phyloP scores from a whole-genome alignment of 768 basidiomycete genomes.

The Mycena olivaceomarginata region DNA sequence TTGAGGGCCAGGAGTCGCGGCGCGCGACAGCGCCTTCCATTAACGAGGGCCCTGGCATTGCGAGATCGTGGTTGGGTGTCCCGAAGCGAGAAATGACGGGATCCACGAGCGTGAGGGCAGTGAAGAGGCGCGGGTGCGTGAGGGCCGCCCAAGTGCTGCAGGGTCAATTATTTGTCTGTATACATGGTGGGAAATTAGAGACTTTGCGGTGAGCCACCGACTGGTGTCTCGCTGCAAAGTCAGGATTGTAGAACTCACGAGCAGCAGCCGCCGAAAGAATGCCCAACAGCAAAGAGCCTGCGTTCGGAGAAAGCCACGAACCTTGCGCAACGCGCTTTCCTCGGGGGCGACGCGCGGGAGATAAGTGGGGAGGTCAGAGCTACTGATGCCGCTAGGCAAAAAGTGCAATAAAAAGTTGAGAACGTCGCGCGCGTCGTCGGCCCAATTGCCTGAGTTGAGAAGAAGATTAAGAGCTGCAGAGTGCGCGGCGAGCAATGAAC shows the following conservation, averaged over 20 bases:
- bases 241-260: conserved; percentile 67
- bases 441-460: conserved; percentile 79
- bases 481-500: conserved; percentile 47
- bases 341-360: conserved; percentile 68
- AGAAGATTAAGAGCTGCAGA: neutral
- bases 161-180: neutral
- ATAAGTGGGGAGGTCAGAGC: conserved; percentile 68
- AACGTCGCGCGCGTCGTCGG: conserved; percentile 86
- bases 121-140: conserved; percentile 79
- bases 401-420: conserved; percentile 84
- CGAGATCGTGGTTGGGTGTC: conserved; percentile 43
- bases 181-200: too few species aligned
- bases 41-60: conserved; percentile 46
- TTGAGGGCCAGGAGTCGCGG: conserved; percentile 78
- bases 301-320: conserved; percentile 70
- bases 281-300: conserved; percentile 83
- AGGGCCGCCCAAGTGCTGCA: conserved; percentile 79
- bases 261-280: conserved; percentile 90
- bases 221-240: too few species aligned
- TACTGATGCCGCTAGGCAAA: conserved; percentile 66
- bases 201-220: too few species aligned
- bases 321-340: conserved; percentile 64
- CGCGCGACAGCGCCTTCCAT: conserved; percentile 72
- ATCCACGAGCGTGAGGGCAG: conserved; percentile 84
- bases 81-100: conserved; percentile 75